Conservation (phyloP, 2,329 filamentous ascomycete genomes). For the Anisogramma anomala region DNA sequence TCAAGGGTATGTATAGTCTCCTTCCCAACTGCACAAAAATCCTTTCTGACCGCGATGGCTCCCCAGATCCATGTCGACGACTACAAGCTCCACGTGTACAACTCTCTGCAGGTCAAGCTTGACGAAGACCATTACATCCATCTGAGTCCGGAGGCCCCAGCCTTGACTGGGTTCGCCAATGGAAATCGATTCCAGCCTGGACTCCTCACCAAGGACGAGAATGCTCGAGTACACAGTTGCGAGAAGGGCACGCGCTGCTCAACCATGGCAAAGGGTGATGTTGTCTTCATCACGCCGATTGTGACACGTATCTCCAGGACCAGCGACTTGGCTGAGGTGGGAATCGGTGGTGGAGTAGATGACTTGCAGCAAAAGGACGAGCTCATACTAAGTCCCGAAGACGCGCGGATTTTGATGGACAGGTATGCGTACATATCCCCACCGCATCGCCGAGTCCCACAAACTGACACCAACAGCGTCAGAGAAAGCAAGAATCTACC, state of each 20-base stretch:
- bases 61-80: conserved; percentile 64
- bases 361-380: conserved; percentile 60
- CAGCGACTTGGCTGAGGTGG: conserved; percentile 56
- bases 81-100: conserved; percentile 67
- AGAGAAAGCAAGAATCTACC: conserved; percentile 1
- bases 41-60: background rate
- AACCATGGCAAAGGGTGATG: conserved; percentile 27
- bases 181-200: conserved; percentile 61
- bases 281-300: conserved; percentile 70
- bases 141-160: conserved; percentile 48
- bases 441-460: background rate
- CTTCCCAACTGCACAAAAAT: background rate
- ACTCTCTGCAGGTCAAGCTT: conserved; percentile 40
- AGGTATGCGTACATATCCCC: background rate
- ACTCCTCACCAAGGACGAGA: conserved; percentile 54
- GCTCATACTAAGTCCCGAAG: conserved; percentile 42
- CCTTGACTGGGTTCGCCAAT: conserved; percentile 60
- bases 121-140: conserved; percentile 31
- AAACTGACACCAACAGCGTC: background rate
- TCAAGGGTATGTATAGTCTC: conserved; percentile 42
- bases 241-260: conserved; percentile 58
- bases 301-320: conserved; percentile 52
- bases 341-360: conserved; percentile 67
- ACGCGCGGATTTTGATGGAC: conserved; percentile 37
- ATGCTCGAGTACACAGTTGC: conserved; percentile 70